Conservation (phyloP, 176 grass and related monocot genomes). For the Saccharum officinarum region DNA sequence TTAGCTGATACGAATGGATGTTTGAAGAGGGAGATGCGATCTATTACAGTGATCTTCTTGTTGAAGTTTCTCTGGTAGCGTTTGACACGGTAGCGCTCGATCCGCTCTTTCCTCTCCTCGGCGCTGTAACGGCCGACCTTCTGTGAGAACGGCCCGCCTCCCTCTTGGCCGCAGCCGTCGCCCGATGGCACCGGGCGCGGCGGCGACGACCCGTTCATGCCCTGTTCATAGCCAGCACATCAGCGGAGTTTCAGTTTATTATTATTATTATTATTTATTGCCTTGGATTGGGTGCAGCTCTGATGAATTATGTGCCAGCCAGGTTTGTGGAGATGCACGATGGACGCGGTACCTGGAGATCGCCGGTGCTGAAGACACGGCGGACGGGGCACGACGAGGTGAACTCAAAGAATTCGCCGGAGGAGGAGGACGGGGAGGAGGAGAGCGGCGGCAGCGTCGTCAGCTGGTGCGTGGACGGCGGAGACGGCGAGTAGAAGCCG, state of each 20-base stretch:
- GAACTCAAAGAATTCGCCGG: slow-evolving; percentile 60
- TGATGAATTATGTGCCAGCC: not conserved
- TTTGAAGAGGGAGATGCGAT: not conserved
- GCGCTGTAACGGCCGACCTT: slow-evolving; percentile 70
- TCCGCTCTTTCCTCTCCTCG: slow-evolving; percentile 72
- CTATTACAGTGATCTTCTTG: slow-evolving; percentile 90
- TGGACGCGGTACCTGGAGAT: slow-evolving; percentile 63
- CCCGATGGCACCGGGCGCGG: slow-evolving; percentile 12
- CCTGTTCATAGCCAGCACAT: slow-evolving; percentile 42
- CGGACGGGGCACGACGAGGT: slow-evolving; percentile 51
- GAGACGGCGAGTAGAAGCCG: slow-evolving; percentile 33
- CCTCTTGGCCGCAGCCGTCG: slow-evolving; percentile 52
- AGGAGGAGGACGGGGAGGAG: slow-evolving; percentile 66
- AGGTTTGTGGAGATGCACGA: not conserved
- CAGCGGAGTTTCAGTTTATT: slow-evolving; percentile 15
- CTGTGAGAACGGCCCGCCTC: slow-evolving; percentile 38
- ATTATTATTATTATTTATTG: not conserved
- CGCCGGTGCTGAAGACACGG: slow-evolving; percentile 82
- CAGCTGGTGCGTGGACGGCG: slow-evolving; percentile 33
- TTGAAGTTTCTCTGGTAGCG: slow-evolving; percentile 77
- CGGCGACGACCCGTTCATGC: slow-evolving; percentile 54
- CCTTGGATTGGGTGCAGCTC: not conserved
- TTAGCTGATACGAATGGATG: not conserved
- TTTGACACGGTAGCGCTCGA: slow-evolving; percentile 68
- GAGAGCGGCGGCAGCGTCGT: slow-evolving; percentile 36